Conservation (phyloP, 208 protist species). For the Phytomonas sp. region DNA sequence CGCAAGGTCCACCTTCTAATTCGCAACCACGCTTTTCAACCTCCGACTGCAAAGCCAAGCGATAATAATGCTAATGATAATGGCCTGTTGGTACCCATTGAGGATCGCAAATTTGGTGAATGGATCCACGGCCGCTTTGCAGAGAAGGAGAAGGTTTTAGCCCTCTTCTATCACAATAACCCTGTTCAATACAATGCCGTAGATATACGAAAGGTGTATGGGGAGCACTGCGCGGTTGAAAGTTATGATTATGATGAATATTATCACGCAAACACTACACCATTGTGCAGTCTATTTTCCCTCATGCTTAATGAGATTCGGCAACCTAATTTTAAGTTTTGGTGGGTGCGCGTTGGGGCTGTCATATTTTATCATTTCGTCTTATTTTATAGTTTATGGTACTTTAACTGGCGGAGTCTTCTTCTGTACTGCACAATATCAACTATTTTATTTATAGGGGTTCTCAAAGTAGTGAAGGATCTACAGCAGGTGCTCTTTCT, state of each 20-base stretch:
- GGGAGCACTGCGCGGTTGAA: slow-evolving; percentile 32
- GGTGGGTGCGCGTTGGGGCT: not conserved
- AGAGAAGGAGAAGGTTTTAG: slow-evolving; percentile 76
- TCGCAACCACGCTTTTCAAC: slow-evolving; percentile 11
- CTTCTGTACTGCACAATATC: not conserved
- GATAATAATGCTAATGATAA: not conserved
- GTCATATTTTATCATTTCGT: not conserved
- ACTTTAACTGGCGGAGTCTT: not conserved
- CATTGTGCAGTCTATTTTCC: slow-evolving; percentile 4
- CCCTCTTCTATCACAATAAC: slow-evolving; percentile 52
- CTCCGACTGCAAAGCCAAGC: not conserved
- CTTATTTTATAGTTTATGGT: not conserved
- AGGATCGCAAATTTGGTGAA: slow-evolving; percentile 27
- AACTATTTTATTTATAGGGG: slow-evolving; percentile 5
- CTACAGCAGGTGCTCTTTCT: slow-evolving; percentile 18
- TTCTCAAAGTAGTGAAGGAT: slow-evolving; percentile 9
- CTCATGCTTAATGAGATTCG: slow-evolving; percentile 1
- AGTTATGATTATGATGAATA: slow-evolving; percentile 49
- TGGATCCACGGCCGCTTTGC: slow-evolving; percentile 75
- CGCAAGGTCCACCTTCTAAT: slow-evolving; percentile 70
- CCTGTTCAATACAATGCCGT: slow-evolving; percentile 53
- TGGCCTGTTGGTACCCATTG: slow-evolving; percentile 19
- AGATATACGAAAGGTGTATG: slow-evolving; percentile 47
- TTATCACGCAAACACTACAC: slow-evolving; percentile 2
- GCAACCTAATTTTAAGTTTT: not conserved